Conservation (phyloP, 768 basidiomycete genomes). For the Pisolithus albus region DNA sequence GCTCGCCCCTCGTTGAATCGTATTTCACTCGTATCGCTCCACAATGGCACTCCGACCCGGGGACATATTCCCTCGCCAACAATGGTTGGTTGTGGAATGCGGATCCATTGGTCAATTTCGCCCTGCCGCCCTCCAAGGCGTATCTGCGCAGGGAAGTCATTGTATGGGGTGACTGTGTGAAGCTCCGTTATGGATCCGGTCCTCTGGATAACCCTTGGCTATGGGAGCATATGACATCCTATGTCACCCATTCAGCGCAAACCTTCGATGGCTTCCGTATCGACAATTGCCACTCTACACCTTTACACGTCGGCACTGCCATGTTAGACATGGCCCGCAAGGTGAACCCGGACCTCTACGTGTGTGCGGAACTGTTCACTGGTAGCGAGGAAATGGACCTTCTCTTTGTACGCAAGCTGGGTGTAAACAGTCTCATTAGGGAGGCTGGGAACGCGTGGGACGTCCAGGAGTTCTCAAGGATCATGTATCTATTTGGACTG, state of each 20-base stretch:
- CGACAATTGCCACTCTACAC: conserved; percentile 98
- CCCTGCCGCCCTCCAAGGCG: conserved; percentile 83
- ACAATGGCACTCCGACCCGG: conserved; percentile 44
- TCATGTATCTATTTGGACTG: conserved; percentile 86
- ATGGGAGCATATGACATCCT: conserved; percentile 85
- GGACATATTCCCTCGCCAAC: conserved; percentile 79
- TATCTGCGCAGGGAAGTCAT: conserved; percentile 96
- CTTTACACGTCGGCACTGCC: conserved; percentile 89
- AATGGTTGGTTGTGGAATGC: conserved; percentile 99
- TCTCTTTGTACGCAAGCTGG: conserved; percentile 84
- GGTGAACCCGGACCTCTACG: conserved; percentile 87
- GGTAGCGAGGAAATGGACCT: conserved; percentile 92
- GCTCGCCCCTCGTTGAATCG: conserved; percentile 77
- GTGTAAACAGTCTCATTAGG: conserved; percentile 88
- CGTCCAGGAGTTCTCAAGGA: conserved; percentile 82
- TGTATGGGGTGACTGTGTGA: conserved; percentile 97
- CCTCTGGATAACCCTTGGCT: conserved; percentile 87
- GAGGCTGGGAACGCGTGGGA: conserved; percentile 92
- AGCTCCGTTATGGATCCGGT: conserved; percentile 83
- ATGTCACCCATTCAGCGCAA: conserved; percentile 72
- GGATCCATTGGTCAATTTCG: conserved; percentile 92
- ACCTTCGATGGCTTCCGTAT: conserved; percentile 95
- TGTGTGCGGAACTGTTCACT: conserved; percentile 96
- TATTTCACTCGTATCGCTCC: conserved; percentile 84
- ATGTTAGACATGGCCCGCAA: conserved; percentile 89